Conservation (phyloP, 2,329 filamentous ascomycete species). For the Colletotrichum noveboracense region DNA sequence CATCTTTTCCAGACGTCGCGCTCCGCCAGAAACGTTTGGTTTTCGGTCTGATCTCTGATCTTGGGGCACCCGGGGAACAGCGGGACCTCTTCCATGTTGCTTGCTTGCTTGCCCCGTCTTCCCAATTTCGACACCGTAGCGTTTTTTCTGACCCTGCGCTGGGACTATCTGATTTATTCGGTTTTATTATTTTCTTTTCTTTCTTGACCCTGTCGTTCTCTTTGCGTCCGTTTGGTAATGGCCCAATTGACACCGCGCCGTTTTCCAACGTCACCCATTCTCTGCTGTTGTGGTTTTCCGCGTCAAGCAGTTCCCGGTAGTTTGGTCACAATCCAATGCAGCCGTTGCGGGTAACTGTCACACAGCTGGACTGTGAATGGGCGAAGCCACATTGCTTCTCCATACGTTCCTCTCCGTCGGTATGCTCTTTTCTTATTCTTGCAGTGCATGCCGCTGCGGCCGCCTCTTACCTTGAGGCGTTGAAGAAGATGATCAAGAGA, state of each 20-base stretch:
- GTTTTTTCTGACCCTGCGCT: neutral
- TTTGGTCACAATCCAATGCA: neutral
- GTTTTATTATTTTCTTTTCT: neutral
- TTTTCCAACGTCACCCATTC: neutral
- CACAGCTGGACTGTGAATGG: neutral
- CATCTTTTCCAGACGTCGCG: neutral
- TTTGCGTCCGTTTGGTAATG: neutral
- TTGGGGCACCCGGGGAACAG: conserved; percentile 2
- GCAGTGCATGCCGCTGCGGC: neutral
- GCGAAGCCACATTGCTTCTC: neutral
- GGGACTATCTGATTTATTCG: neutral
- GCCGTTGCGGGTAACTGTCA: neutral
- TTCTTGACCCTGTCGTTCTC: neutral
- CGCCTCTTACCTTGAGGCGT: neutral
- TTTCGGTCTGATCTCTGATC: conserved; percentile 16
- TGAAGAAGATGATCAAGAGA: neutral
- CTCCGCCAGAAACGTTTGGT: conserved; percentile 2
- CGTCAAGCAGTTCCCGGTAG: neutral
- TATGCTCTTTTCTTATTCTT: neutral
- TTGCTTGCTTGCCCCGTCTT: neutral
- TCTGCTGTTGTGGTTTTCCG: neutral
- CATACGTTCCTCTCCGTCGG: neutral
- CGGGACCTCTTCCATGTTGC: conserved; percentile 4
- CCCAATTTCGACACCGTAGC: neutral
- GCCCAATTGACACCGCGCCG: neutral